Conservation (phyloP, 164 flowering plant species). For the Vitis riparia region DNA sequence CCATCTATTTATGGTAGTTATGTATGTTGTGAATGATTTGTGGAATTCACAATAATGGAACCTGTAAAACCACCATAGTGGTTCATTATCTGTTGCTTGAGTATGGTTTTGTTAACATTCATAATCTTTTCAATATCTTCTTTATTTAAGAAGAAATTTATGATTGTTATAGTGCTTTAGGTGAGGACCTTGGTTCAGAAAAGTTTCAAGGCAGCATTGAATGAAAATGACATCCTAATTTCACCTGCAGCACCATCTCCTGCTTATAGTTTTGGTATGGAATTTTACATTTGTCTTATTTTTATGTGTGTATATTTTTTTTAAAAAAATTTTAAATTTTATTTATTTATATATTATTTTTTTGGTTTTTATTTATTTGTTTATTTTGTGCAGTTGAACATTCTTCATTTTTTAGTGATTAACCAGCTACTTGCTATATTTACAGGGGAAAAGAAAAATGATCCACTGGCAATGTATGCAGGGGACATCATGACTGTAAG, state of each 20-base stretch:
- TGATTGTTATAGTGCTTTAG: slow-evolving; percentile 47
- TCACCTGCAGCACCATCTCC: slow-evolving; percentile 97
- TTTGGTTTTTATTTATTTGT: not conserved
- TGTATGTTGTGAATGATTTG: too few relatives aligned
- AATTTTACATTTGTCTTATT: not conserved
- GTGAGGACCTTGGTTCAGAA: slow-evolving; percentile 79
- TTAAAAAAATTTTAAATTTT: too few relatives aligned
- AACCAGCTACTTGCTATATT: slow-evolving; percentile 5
- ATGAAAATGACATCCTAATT: slow-evolving; percentile 80
- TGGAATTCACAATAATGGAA: not conserved
- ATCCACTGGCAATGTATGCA: slow-evolving; percentile 97
- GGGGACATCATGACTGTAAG: slow-evolving; percentile 99
- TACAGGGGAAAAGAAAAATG: slow-evolving; percentile 89
- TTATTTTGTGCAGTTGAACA: not conserved
- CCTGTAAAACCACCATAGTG: not conserved
- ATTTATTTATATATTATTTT: not conserved
- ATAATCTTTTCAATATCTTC: not conserved
- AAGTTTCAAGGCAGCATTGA: slow-evolving; percentile 75
- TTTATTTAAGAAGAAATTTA: slow-evolving; percentile 19
- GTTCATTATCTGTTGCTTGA: not conserved
- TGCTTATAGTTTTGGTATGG: slow-evolving; percentile 85
- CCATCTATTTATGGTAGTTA: too few relatives aligned
- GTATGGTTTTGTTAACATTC: not conserved
- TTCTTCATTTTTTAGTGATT: not conserved
- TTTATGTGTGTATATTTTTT: not conserved